A percentile compares a stretch with the other conserved stretches of the same genome.
Evolutionary conservation across 2,329 filamentous ascomycete genomes (phyloP).

Genomic region (Monilinia vaccinii-corymbosi): DNA sequence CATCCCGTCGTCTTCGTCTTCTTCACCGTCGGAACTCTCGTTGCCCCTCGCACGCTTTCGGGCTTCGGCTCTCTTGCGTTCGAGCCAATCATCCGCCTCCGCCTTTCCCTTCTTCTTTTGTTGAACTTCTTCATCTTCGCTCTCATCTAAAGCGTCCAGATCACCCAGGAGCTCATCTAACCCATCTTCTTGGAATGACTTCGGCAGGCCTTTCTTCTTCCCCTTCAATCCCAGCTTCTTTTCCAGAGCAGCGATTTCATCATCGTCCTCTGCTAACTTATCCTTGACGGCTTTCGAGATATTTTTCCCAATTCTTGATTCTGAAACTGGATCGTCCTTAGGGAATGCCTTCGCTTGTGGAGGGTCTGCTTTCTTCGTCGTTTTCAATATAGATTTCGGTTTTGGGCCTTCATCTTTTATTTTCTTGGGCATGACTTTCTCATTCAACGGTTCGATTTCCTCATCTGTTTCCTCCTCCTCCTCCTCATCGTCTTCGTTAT

Average conservation of each 20-base stretch:
- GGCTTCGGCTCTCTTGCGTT: constrained; percentile 45
- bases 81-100: constrained; percentile 52
- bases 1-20: constrained; percentile 16
- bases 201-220: constrained; percentile 58
- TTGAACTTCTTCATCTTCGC: constrained; percentile 36
- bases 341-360: background rate
- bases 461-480: background rate
- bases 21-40: background rate
- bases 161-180: constrained; percentile 59
- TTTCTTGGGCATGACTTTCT: constrained; percentile 2
- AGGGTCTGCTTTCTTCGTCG: constrained; percentile 19
- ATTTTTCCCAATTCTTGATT: constrained; percentile 10
- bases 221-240: constrained; percentile 74
- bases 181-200: constrained; percentile 72
- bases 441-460: background rate
- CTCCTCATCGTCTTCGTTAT: constrained; percentile 1
- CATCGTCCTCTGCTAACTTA: constrained; percentile 70
- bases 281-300: constrained; percentile 40
- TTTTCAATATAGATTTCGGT: constrained; percentile 27
- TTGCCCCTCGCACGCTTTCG: constrained; percentile 11
- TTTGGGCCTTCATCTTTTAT: constrained; percentile 8
- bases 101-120: constrained; percentile 48
- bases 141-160: constrained; percentile 50
- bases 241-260: constrained; percentile 79
- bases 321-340: background rate